Evolutionary conservation across 2,329 filamentous ascomycete genomes (phyloP).

Genomic region (Volutella citrinella): DNA sequence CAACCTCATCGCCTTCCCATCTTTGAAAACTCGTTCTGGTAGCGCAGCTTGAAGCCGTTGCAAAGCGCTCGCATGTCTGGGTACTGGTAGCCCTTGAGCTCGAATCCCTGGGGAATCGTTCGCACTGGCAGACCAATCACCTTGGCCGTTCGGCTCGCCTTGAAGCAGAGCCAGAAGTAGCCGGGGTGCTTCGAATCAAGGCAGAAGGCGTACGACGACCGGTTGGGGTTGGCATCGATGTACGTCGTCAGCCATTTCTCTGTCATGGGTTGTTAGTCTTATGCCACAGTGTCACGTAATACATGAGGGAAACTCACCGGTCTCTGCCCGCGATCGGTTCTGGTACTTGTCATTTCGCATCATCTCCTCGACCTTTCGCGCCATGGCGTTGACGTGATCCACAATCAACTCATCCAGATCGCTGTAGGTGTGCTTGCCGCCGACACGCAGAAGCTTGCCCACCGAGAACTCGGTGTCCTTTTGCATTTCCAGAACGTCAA

Average conservation of each 20-base stretch:
- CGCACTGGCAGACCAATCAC: conserved; percentile 83
- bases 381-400: conserved; percentile 96
- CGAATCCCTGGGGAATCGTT: conserved; percentile 88
- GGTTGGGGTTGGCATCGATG: conserved; percentile 91
- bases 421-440: conserved; percentile 85
- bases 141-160: conserved; percentile 72
- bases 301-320: conserved; percentile 63
- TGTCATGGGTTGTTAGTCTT: conserved; percentile 36
- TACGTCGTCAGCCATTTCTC: conserved; percentile 96
- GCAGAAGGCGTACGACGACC: conserved; percentile 94
- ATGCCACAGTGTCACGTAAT: conserved; percentile 1
- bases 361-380: conserved; percentile 94
- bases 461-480: conserved; percentile 97
- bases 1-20: conserved; percentile 43
- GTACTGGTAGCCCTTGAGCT: conserved; percentile 84
- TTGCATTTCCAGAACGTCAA: conserved; percentile 93
- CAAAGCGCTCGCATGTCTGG: conserved; percentile 93
- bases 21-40: conserved; percentile 62
- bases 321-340: conserved; percentile 72
- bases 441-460: conserved; percentile 79
- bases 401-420: conserved; percentile 98
- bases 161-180: conserved; percentile 96
- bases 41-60: conserved; percentile 93
- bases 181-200: conserved; percentile 88
- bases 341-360: conserved; percentile 94